Percentiles rank a stretch among this genome's conserved stretches.
These are phyloP conservation scores for Microglena sp. DNA, from an alignment of 139 green algal species.

Conservation along the genomic window DNA sequence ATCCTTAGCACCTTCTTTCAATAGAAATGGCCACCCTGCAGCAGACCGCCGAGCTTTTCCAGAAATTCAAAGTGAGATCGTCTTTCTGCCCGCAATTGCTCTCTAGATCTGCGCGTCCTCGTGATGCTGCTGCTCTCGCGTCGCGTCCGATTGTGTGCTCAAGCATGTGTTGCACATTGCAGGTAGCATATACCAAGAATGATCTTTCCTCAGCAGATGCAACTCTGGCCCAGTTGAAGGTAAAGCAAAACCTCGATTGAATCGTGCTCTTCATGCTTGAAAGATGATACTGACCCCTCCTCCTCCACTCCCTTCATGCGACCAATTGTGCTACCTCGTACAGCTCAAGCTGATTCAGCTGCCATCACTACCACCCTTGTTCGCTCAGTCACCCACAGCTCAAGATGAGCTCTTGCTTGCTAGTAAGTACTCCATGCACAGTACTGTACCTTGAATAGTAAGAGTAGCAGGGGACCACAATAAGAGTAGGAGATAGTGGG, in stretches of 20 bases:
- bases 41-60: conserved; percentile 26
- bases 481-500: no score
- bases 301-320: no score
- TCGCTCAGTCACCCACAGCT: conserved; percentile 43
- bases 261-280: no score
- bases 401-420: conserved; percentile 66
- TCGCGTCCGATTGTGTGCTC: no score
- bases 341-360: conserved; percentile 76
- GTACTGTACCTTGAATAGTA: no score
- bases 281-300: no score
- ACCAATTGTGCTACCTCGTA: no score
- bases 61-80: conserved; percentile 46
- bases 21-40: conserved; percentile 20
- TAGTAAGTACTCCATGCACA: conserved; percentile 41
- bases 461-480: no score
- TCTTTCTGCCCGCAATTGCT: no score
- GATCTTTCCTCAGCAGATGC: conserved; percentile 29
- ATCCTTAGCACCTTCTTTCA: not conserved
- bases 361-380: conserved; percentile 55
- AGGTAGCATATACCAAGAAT: conserved; percentile 40
- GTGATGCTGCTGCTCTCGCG: no score
- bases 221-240: conserved; percentile 46
- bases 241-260: no score
- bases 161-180: not conserved
- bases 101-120: no score